Evolutionary conservation across 805 yeast genomes (phyloP), one percentile per base, ranked within the genome.

Genomic region (Maudiozyma bulderi): DNA sequence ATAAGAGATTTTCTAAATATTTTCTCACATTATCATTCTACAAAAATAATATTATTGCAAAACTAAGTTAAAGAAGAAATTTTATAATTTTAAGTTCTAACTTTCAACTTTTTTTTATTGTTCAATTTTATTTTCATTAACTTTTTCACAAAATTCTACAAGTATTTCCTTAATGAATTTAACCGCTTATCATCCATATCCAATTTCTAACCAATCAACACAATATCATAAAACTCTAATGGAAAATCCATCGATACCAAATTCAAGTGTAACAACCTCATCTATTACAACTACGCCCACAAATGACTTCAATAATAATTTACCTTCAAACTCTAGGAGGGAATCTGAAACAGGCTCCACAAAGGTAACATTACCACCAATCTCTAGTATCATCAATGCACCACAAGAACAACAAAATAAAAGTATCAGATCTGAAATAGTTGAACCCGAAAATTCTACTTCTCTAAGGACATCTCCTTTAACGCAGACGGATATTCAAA

Each of bases 331-430:
- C 11, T n/a, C 7, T 15, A 39, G 20, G 20, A 14, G 42, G 9
- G 13, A 15, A 28, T 39, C 42, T 15, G 42, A 39, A 6, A 39
- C 20, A n/a, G 11, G n/a, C 7, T 39, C 42, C 1, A 20, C 42
- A n/a, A 47, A 37, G 7, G 30, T 42, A 10, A 47, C 43, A 1
- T 38, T 47, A 37, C 49, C 49, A 7, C 49, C 49, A 37, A 47
- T 47, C 4, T 47, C 49, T 6, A 33, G 46, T 7, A 42, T 47
- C 5, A 47, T 47, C 5, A 15, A 41, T 4, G 30, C 13, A 13
- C 29, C n/a, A n/a, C 20, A 30, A 10, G 26, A 20, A 20, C 26
- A 20, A 20, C 26, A 20, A 20, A 20, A 20, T 4, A 2, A 20
- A 20, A 20, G 26, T 20, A 20, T 20, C 26, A 20, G 26, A 20